Base-by-base conservation (phyloP, 2,329 filamentous ascomycete species). In the Juglanconis oblonga region DNA sequence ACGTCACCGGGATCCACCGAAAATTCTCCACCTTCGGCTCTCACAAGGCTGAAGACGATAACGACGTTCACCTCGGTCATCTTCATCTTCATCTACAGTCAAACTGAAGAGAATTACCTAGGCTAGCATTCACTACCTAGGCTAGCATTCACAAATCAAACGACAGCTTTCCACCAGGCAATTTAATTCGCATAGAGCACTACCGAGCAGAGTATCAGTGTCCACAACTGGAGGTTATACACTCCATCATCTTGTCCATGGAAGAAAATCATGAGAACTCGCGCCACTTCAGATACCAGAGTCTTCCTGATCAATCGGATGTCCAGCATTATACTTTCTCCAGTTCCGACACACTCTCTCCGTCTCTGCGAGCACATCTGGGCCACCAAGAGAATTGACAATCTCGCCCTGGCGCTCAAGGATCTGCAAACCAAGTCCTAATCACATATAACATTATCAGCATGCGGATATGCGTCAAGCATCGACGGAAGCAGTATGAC, bases 231-330 rank as follows among this genome's bases (percentile, higher is more conserved):
- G 17, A 24, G 17, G 17, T 24, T 24, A 24, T 24, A 24, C 17
- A 24, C 17, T 24, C 17, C 17, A 24, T 24, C 17, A 24, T 24
- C 17, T 24, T 24, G 17, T 24, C 17, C 17, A 2, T 24, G 17
- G 17, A 24, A 24, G n/a, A 24, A 24, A 24, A 24, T 2, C 17
- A 24, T 1, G 17, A 24, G 17, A 24, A 24, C 17, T 24, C 17
- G 17, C 50, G 13, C 32, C 8, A 11, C 53, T 33, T 52, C 51
- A 63, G n/a, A 63, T 61, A 1, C 62, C 62, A 51, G 62, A 62
- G 31, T 63, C 62, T 6, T 63, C 62, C 31, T 63, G 62, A 11
- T 56, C 52, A 11, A 62, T 11, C 13, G 59, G 58, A 52, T 56
- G 40, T 31, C 31, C 3, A 7, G 36, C 52, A 55, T 63, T 59